These are phyloP conservation scores for Alternaria brassicicola DNA, from an alignment of 2,329 filamentous ascomycete species.

Conservation along the genomic window DNA sequence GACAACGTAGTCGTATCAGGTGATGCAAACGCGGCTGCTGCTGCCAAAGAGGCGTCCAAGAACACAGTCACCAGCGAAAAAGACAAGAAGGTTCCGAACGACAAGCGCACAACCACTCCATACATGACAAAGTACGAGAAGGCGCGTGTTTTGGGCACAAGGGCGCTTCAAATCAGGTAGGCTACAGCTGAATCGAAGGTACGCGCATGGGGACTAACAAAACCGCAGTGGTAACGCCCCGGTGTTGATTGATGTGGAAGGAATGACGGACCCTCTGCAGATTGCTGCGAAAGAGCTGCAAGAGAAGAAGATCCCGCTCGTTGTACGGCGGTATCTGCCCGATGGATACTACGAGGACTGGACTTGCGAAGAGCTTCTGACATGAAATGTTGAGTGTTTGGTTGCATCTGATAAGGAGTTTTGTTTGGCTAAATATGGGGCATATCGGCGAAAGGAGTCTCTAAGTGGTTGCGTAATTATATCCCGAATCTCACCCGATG, in stretches of 20 bases:
- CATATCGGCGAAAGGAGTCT: slow-evolving; percentile 46
- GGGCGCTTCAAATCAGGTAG: slow-evolving; percentile 94
- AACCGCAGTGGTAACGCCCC: slow-evolving; percentile 87
- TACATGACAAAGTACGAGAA: slow-evolving; percentile 99
- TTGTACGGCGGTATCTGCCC: slow-evolving; percentile 92
- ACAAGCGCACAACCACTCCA: slow-evolving; percentile 88
- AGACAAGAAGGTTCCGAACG: slow-evolving; percentile 88
- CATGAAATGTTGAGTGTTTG: slow-evolving; percentile 27
- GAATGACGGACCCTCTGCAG: slow-evolving; percentile 95
- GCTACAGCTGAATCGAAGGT: slow-evolving; percentile 30
- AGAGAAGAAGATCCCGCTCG: slow-evolving; percentile 98
- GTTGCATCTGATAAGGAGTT: slow-evolving; percentile 46
- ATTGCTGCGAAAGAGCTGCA: slow-evolving; percentile 97
- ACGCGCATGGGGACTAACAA: slow-evolving; percentile 20
- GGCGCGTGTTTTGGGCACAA: slow-evolving; percentile 88
- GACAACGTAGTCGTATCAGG: slow-evolving; percentile 56
- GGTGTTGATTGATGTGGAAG: slow-evolving; percentile 93
- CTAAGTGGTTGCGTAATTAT: slow-evolving; percentile 31
- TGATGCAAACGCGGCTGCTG: slow-evolving; percentile 58
- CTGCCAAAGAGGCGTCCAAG: slow-evolving; percentile 50
- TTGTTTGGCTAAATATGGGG: slow-evolving; percentile 34
- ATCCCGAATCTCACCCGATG: slow-evolving; percentile 46
- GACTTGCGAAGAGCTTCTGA: slow-evolving; percentile 93
- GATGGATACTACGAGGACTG: slow-evolving; percentile 99
- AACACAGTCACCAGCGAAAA: slow-evolving; percentile 64